Percentiles rank a stretch among this genome's conserved stretches.
Evolutionary conservation across 441 rosid species (phyloP).

Genomic region (Gossypium laxum): DNA sequence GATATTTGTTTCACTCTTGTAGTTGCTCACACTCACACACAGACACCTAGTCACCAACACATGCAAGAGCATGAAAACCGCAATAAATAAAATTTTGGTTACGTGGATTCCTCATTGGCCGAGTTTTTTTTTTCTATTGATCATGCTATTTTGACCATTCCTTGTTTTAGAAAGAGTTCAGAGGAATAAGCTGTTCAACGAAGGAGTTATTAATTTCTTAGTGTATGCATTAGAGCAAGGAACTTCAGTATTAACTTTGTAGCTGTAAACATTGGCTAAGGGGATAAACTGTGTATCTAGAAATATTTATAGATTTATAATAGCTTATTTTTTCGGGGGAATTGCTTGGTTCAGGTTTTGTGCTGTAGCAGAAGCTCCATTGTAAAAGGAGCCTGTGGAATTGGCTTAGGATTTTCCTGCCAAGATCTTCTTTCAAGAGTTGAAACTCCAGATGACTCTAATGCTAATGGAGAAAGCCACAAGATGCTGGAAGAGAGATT

Average conservation of each 20-base stretch:
- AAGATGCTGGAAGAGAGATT: slow-evolving; percentile 50
- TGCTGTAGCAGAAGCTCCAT: slow-evolving; percentile 65
- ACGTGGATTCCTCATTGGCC: not conserved
- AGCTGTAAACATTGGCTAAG: slow-evolving; percentile 8
- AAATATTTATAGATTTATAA: not conserved
- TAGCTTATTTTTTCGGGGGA: slow-evolving; percentile 12
- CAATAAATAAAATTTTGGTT: not conserved
- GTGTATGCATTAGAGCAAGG: not conserved
- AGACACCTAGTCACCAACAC: not conserved
- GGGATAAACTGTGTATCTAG: not conserved
- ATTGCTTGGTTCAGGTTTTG: slow-evolving; percentile 56
- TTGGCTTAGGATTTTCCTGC: slow-evolving; percentile 82
- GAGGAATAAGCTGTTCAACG: not conserved
- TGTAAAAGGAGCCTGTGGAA: slow-evolving; percentile 87
- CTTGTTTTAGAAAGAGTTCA: not conserved
- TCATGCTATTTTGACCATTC: not conserved
- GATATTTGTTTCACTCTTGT: not conserved
- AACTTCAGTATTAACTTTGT: not conserved
- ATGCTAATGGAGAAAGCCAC: slow-evolving; percentile 38
- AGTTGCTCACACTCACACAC: no score
- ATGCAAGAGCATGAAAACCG: not conserved
- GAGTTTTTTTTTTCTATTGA: not conserved
- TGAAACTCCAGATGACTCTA: slow-evolving; percentile 34
- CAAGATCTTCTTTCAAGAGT: slow-evolving; percentile 62
- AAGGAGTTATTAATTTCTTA: not conserved